A percentile compares a stretch with the other conserved stretches of the same genome.
phyloP scores from a whole-genome alignment of 495 filamentous ascomycete genomes.

The Podospora tetraspora region DNA sequence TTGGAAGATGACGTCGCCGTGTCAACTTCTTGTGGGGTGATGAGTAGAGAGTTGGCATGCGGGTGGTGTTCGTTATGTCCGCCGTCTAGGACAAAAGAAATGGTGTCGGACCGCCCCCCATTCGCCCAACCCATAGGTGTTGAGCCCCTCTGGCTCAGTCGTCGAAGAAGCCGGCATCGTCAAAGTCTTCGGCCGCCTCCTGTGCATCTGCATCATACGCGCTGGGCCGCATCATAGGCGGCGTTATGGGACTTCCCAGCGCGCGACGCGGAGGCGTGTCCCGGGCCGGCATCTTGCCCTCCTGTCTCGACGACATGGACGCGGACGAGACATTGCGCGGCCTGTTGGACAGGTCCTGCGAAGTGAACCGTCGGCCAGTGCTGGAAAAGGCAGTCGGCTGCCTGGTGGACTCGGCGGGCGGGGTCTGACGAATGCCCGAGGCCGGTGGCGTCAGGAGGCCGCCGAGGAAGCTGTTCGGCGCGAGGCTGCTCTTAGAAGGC shows the following conservation, averaged over 20 bases:
- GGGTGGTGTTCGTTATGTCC: constrained; percentile 12
- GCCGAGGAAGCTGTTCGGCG: constrained; percentile 48
- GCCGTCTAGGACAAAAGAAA: constrained; percentile 28
- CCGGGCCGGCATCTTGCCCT: constrained; percentile 33
- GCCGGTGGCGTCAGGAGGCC: constrained; percentile 80
- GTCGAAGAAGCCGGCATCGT: constrained; percentile 53
- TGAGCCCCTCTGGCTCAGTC: constrained; percentile 30
- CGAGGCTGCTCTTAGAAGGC: constrained; percentile 56
- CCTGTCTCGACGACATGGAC: constrained; percentile 23
- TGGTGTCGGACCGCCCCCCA: constrained; percentile 3
- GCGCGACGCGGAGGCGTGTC: constrained; percentile 33
- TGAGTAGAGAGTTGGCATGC: background rate
- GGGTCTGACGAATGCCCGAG: constrained; percentile 57
- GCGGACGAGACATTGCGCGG: constrained; percentile 34
- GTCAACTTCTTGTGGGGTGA: background rate
- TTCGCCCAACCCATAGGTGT: background rate
- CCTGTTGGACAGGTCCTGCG: constrained; percentile 44
- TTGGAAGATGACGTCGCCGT: background rate
- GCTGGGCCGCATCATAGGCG: constrained; percentile 61
- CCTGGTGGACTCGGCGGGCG: constrained; percentile 34
- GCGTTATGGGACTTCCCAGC: constrained; percentile 51
- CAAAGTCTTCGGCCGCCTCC: constrained; percentile 45
- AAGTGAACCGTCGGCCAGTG: constrained; percentile 48
- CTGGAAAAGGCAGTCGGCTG: constrained; percentile 49
- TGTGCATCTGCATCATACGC: constrained; percentile 72